These are phyloP conservation scores for Brassica cretica DNA, from an alignment of 345 rosid genomes.

Conservation along the genomic window DNA sequence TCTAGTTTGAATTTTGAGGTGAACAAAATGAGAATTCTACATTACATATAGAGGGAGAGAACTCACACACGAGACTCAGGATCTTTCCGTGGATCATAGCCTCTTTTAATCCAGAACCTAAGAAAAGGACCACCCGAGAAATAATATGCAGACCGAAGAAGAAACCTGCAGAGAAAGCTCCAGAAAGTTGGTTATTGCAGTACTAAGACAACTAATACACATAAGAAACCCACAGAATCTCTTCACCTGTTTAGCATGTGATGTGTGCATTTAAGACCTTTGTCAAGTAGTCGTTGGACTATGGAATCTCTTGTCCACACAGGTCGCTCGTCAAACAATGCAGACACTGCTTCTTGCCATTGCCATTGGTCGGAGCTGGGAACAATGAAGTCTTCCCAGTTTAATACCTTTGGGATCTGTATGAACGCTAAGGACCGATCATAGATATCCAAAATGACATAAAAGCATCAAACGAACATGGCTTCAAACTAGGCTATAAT, in stretches of 20 bases:
- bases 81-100: slow-evolving; percentile 95
- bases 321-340: slow-evolving; percentile 83
- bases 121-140: slow-evolving; percentile 87
- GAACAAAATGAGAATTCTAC: slow-evolving; percentile 5
- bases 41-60: slow-evolving; percentile 33
- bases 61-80: slow-evolving; percentile 94
- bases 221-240: background rate
- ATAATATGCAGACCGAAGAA: slow-evolving; percentile 85
- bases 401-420: slow-evolving; percentile 83
- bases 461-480: slow-evolving; percentile 3
- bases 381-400: slow-evolving; percentile 61
- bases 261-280: background rate
- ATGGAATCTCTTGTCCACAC: slow-evolving; percentile 85
- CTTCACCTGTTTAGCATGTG: slow-evolving; percentile 69
- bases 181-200: background rate
- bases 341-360: slow-evolving; percentile 73
- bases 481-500: background rate
- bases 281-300: slow-evolving; percentile 22
- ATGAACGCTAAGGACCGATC: slow-evolving; percentile 52
- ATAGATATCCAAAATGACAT: slow-evolving; percentile 14
- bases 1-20: background rate
- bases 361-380: slow-evolving; percentile 40
- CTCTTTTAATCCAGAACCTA: slow-evolving; percentile 94
- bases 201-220: slow-evolving; percentile 5
- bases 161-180: slow-evolving; percentile 54